These are phyloP conservation scores for Hansenula sp. DNA, from an alignment of 1,139 yeast genomes.

Conservation along the genomic window DNA sequence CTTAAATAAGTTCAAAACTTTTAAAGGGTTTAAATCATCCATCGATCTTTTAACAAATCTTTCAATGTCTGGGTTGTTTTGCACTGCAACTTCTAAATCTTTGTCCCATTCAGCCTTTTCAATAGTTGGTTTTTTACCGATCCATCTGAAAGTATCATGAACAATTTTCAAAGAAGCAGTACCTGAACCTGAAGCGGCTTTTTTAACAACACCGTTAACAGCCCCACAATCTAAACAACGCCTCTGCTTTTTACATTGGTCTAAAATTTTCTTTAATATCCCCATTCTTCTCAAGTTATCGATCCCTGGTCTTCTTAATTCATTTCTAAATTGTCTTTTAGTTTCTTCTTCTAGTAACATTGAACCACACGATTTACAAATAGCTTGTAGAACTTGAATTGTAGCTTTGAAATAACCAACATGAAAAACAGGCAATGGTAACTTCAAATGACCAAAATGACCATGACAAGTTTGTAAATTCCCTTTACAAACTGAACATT, in stretches of 20 bases:
- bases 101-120: constrained; percentile 86
- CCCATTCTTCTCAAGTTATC: constrained; percentile 93
- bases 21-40: constrained; percentile 93
- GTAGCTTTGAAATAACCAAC: constrained; percentile 95
- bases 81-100: constrained; percentile 71
- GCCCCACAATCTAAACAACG: constrained; percentile 85
- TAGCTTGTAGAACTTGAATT: constrained; percentile 81
- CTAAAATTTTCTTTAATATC: constrained; percentile 73
- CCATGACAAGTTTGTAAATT: constrained; percentile 95
- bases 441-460: constrained; percentile 91
- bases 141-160: constrained; percentile 95
- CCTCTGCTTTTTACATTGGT: constrained; percentile 94
- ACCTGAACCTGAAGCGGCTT: constrained; percentile 89
- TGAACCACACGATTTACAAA: constrained; percentile 88
- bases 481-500: constrained; percentile 91
- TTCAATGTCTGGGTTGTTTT: constrained; percentile 81
- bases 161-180: constrained; percentile 92
- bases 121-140: constrained; percentile 83
- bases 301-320: constrained; percentile 80
- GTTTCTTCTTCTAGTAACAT: constrained; percentile 70
- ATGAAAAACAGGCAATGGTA: constrained; percentile 95
- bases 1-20: constrained; percentile 82
- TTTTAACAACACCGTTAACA: constrained; percentile 93
- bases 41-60: constrained; percentile 81
- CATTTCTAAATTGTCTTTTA: constrained; percentile 65